Evolutionary conservation across 169 alveolate species (phyloP).

Genomic region (Eimeria zaria): DNA sequence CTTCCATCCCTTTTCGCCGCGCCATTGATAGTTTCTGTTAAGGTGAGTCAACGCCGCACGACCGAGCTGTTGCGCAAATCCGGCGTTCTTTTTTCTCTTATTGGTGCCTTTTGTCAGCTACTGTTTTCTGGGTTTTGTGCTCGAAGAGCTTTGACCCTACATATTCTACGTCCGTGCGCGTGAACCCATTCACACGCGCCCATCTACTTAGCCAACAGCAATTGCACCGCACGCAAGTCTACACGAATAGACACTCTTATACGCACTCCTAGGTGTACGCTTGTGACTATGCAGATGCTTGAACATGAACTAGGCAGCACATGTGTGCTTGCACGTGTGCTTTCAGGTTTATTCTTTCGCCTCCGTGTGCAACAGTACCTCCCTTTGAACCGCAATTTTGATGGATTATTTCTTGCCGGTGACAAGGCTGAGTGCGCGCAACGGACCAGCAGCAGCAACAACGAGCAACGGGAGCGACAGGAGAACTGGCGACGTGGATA

Average conservation of each 20-base stretch:
- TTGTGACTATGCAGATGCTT: background rate
- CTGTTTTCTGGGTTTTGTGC: background rate
- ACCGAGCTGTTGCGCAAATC: background rate
- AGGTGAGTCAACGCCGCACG: slow-evolving; percentile 4
- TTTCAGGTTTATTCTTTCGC: background rate
- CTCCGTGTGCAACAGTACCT: background rate
- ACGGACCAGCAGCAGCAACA: background rate
- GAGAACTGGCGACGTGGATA: background rate
- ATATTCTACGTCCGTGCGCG: background rate
- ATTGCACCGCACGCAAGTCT: background rate
- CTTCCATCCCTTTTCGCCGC: background rate
- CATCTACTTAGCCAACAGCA: background rate
- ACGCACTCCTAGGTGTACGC: background rate
- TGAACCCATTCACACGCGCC: background rate
- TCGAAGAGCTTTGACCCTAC: background rate
- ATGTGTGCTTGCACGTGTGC: background rate
- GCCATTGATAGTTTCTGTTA: background rate
- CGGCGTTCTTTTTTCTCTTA: background rate
- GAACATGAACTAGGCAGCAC: background rate
- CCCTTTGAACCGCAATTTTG: background rate
- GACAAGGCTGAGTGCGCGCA: background rate
- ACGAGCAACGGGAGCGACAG: background rate
- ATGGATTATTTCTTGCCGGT: background rate
- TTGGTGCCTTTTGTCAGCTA: background rate
- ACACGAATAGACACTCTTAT: background rate